A percentile compares a stretch with the other conserved stretches of the same genome.
Evolutionary conservation across 352 stramenopile species (phyloP).

Genomic region (Phytophthora niederhauseri): DNA sequence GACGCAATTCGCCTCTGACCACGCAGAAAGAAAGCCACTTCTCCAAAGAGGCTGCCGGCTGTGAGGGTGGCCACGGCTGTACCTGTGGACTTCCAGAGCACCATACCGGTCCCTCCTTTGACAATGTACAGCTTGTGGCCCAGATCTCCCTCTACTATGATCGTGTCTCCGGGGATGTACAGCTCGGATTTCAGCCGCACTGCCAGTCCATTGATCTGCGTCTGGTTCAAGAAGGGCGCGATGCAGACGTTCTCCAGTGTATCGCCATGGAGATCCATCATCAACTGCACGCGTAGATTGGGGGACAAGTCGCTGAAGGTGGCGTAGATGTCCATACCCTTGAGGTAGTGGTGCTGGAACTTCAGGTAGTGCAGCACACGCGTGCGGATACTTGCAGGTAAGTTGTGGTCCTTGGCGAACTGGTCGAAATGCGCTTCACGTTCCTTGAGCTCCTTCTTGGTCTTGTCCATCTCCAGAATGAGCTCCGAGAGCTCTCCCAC

Average conservation of each 20-base stretch:
- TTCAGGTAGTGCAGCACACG: conserved; percentile 74
- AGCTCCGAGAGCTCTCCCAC: conserved; percentile 79
- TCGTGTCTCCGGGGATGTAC: conserved; percentile 73
- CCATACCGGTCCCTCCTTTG: conserved; percentile 64
- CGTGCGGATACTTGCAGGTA: conserved; percentile 58
- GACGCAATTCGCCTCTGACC: conserved; percentile 65
- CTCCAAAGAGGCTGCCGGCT: conserved; percentile 67
- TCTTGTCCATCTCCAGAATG: conserved; percentile 76
- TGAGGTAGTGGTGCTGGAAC: conserved; percentile 72
- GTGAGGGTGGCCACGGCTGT: conserved; percentile 66
- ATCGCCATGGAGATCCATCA: conserved; percentile 73
- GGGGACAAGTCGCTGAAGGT: conserved; percentile 77
- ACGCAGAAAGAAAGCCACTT: conserved; percentile 76
- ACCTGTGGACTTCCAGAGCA: conserved; percentile 71
- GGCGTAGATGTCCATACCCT: conserved; percentile 70
- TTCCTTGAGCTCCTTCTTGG: conserved; percentile 76
- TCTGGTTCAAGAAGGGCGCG: conserved; percentile 54
- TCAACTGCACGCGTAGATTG: conserved; percentile 70
- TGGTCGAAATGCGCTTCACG: conserved; percentile 69
- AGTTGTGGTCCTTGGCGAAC: conserved; percentile 69
- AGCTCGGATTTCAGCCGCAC: conserved; percentile 72
- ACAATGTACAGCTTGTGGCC: conserved; percentile 78
- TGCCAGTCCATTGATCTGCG: conserved; percentile 59
- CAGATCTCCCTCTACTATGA: conserved; percentile 70
- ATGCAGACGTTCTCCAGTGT: conserved; percentile 62